phyloP scores from a whole-genome alignment of 2,329 filamentous ascomycete species.

The Penicillium decumbens region DNA sequence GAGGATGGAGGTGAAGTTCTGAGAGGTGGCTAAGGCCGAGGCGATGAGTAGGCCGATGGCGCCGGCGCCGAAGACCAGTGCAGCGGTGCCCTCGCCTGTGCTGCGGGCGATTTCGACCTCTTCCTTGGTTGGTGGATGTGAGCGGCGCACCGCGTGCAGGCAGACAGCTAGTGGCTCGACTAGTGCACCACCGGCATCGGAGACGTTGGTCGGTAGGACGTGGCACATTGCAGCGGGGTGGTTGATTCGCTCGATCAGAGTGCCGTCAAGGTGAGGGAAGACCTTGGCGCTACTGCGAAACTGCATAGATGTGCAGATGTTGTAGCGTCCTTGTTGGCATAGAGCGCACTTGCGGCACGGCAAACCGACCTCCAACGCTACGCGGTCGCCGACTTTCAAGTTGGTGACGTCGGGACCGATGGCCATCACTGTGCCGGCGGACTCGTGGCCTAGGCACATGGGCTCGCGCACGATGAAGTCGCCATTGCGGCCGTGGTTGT shows the following conservation, averaged over 20 bases:
- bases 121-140: constrained; percentile 43
- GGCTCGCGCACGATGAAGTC: constrained; percentile 77
- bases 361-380: constrained; percentile 87
- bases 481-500: constrained; percentile 78
- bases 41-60: constrained; percentile 58
- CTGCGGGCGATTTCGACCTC: constrained; percentile 40
- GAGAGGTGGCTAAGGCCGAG: constrained; percentile 53
- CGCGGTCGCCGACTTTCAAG: constrained; percentile 70
- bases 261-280: constrained; percentile 61
- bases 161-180: constrained; percentile 59
- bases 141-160: constrained; percentile 56
- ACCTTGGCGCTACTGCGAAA: constrained; percentile 58
- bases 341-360: constrained; percentile 65
- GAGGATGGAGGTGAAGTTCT: constrained; percentile 52
- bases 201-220: constrained; percentile 51
- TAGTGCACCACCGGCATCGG: constrained; percentile 54
- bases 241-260: constrained; percentile 58
- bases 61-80: constrained; percentile 58
- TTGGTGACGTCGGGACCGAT: constrained; percentile 60
- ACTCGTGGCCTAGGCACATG: constrained; percentile 74
- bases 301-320: constrained; percentile 56
- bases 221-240: constrained; percentile 59
- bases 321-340: constrained; percentile 56
- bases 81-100: constrained; percentile 41
- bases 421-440: constrained; percentile 70